Evolutionary conservation across 805 yeast genomes (phyloP), one percentile per base, ranked within the genome.

Genomic region (Metschnikowia kofuensis): DNA sequence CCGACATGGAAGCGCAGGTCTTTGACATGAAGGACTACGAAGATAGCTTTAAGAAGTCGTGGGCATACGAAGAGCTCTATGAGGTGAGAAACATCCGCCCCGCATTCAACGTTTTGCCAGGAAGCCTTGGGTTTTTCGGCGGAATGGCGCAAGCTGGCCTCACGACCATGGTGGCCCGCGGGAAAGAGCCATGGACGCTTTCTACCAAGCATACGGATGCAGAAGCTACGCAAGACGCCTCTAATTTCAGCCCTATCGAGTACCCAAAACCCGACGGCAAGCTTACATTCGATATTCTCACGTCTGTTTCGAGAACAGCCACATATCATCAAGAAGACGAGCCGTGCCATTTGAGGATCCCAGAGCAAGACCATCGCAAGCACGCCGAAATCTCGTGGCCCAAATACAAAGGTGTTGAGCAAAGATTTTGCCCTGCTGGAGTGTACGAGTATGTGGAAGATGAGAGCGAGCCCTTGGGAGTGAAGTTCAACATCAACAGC

Each of bases 251-350:
- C 52, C 88, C 89, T 28, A 91, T 90, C 48, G 87, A 83, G 9
- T 94, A 94, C 65, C 96, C 97, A 39, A 94, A 94, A 67, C 97
- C 98, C 10, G 99, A 94, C 68, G 94, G 94, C n/a, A 80, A 81
- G 59, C 75, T 94, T 44, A 84, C 97, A 0, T 94, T 94, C 67
- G 99, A 94, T 67, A 76, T 94, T 28, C 72, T 91, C 60, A 94
- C 99, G 0, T 87, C 94, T n/a, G 98, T 94, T 8, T 86, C 96
- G 13, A 78, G 99, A 63, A 92, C 99, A 0, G 99, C 98, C 36
- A 94, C 99, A 1, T 85, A 83, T 67, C 99, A 94, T 65, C 91
- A 88, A 63, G 98, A 94, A 61, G 90, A 90, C 66, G 98, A 94
- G 71, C 84, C 80, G 56, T 87, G 94, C 56, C 99, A 94, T 71